These are phyloP conservation scores for Pseudomonodictys pantanalensis DNA, from an alignment of 495 filamentous ascomycete species.

Conservation along the genomic window DNA sequence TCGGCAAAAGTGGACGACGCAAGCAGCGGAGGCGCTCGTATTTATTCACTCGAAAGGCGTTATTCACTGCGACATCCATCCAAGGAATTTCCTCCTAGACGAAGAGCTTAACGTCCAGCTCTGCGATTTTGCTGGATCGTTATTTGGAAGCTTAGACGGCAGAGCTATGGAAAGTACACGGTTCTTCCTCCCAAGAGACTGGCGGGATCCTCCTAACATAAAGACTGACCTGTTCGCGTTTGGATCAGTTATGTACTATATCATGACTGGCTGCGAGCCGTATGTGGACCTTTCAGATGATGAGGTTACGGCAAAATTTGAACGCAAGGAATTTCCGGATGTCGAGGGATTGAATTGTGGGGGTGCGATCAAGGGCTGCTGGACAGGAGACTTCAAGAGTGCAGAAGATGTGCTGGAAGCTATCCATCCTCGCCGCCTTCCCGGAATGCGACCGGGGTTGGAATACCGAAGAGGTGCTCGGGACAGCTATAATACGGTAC, in stretches of 20 bases:
- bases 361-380: slow-evolving; percentile 1
- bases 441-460: not conserved
- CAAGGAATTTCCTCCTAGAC: slow-evolving; percentile 28
- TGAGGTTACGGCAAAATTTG: slow-evolving; percentile 2
- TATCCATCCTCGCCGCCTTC: not conserved
- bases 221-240: slow-evolving; percentile 17
- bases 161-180: slow-evolving; percentile 5
- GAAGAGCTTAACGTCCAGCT: slow-evolving; percentile 19
- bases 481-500: not conserved
- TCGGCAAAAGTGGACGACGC: not conserved
- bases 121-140: slow-evolving; percentile 33
- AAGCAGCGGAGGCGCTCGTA: not conserved
- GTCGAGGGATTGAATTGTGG: not conserved
- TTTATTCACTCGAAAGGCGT: not conserved
- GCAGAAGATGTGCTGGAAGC: slow-evolving; percentile 3
- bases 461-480: not conserved
- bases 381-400: slow-evolving; percentile 8
- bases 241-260: slow-evolving; percentile 15
- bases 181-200: slow-evolving; percentile 14
- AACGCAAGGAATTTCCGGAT: slow-evolving; percentile 1
- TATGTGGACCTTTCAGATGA: slow-evolving; percentile 5
- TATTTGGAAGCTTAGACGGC: slow-evolving; percentile 21
- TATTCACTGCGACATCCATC: slow-evolving; percentile 29
- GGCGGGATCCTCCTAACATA: not conserved
- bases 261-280: slow-evolving; percentile 12